Base-by-base conservation (phyloP, 208 protist genomes). In the Phytomonas sp. region DNA sequence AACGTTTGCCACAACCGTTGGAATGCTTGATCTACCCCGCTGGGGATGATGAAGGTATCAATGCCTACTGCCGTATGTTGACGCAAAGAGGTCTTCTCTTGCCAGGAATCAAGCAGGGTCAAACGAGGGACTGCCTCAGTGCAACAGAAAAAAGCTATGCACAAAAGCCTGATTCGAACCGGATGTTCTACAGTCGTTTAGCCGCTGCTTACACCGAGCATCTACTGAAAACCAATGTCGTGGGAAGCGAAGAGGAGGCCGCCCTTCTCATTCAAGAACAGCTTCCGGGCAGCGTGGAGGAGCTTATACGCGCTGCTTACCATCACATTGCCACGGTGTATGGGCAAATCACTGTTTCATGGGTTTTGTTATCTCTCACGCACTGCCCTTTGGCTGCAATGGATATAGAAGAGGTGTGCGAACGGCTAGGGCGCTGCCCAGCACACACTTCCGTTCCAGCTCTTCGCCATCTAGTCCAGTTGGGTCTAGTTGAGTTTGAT, bases 1-100 rank as follows among this genome's bases (percentile, higher is more conserved):
- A 83, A 68, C 87, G 87, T 60, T 68, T 80, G 46, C 90, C 87
- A 20, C 87, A 93, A 72, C 90, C 90, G n/a, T 91, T 85, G 69
- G 90, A 93, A 70, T 80, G 79, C 36, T 78, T 93, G 32, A 84
- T 88, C 64, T 76, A 79, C 20, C 46, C 46, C 6, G 20, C 46
- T 56, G 46, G 23, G 13, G 64, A 37, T 46, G 64, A 6, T 31
- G 64, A 37, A 31, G 33, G 28, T 32, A 23, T 67, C 26, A 33
- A 56, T 17, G 46, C 46, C 46, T 56, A 56, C 46, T 56, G 46
- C 46, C 3, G 20, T 56, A 56, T 56, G 46, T 56, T 56, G 46
- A 56, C 5, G 46, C 9, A 56, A 56, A 20, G 20, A 56, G 46
- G 46, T 56, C 20, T 56, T 56, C 23, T 11, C 46, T 26, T 56